Evolutionary conservation across 1,284 basidiomycete species (phyloP).

Genomic region (Trichosporon sp.): DNA sequence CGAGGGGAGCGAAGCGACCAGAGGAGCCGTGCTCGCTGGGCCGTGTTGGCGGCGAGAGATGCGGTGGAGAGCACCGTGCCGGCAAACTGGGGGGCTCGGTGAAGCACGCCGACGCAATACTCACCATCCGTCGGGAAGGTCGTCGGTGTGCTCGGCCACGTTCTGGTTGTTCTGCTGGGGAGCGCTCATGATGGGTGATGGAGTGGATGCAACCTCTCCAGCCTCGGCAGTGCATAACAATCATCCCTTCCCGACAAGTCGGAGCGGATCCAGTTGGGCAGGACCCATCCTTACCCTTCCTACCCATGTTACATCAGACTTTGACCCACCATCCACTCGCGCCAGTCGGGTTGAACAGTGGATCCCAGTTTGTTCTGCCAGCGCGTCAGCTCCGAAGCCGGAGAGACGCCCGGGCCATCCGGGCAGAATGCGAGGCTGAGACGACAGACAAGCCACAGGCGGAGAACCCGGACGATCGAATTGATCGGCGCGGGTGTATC

Average conservation of each 20-base stretch:
- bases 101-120: background rate
- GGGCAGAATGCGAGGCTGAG: too few relatives aligned
- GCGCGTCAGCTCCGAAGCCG: too few relatives aligned
- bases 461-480: constrained; percentile 2
- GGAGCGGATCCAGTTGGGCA: background rate
- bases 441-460: background rate
- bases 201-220: background rate
- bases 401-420: too few relatives aligned
- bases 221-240: background rate
- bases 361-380: too few relatives aligned
- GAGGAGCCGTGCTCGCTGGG: too few relatives aligned
- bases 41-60: background rate
- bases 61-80: background rate
- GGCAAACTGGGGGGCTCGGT: background rate
- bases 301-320: background rate
- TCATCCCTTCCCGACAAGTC: background rate
- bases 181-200: background rate
- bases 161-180: background rate
- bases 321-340: background rate
- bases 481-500: background rate
- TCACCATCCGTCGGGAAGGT: constrained; percentile 30
- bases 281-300: too few relatives aligned
- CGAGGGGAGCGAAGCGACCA: background rate
- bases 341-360: too few relatives aligned
- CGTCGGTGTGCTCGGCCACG: constrained; percentile 23